Evolutionary conservation across 768 basidiomycete genomes (phyloP), one percentile per base, ranked within the genome.

Genomic region (Baorangia bicolor): DNA sequence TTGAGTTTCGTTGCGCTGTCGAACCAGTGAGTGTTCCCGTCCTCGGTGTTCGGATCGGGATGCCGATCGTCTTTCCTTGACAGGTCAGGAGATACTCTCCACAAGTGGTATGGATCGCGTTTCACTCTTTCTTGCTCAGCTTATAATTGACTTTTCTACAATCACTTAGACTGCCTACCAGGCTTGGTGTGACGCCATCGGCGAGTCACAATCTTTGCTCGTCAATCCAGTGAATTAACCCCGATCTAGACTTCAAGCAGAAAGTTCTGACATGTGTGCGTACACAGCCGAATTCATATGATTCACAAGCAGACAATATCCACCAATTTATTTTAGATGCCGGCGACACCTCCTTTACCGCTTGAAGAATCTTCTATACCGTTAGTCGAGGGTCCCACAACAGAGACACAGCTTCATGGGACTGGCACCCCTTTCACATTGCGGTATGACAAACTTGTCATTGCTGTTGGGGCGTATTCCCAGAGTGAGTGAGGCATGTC

Each of bases 381-480:
- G 14, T 44, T 42, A 42, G 56, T 49, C 21, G 64, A 63, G 9
- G 39, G 43, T 13, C 60, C 65, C 38, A 56, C 68, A 23, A 43
- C 63, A 4, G 57, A 62, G 31, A 42, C 53, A 38, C 63, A 56
- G 45, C 60, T 58, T 48, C 65, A 63, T 4, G 66, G 57, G 0
- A 60, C 59, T 1, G 65, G 67, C 8, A 68, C 74, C 28, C 71
- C 77, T 9, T 92, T 90, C 68, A 75, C 78, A 10, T 46, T 93
- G 41, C 70, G 73, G 20, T 94, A 89, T 64, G 92, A 94, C 71
- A 91, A 89, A 67, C 78, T 94, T 13, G 83, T 94, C 51, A 84
- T 95, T 45, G 85, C 90, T 8, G 91, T 92, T 2, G 93, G 93
- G 3, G 88, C 89, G 43, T 94, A 94, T 72, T 84, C 82, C 3